Base-by-base conservation (phyloP, 306 rosid species). In the Quercus parvula region DNA sequence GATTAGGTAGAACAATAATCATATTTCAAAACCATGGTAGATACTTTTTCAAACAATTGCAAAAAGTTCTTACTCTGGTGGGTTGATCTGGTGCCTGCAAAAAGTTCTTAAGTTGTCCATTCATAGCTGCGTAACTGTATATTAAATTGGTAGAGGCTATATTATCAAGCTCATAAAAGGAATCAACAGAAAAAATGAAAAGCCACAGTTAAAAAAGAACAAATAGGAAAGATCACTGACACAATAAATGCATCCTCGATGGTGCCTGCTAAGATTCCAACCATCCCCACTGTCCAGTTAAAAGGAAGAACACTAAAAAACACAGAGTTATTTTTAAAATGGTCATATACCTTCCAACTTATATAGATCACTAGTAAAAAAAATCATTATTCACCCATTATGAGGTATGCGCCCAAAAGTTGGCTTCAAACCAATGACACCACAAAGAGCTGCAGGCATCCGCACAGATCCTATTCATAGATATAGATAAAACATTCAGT, bases 381-480 rank as follows among this genome's bases (percentile, higher is more conserved):
- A 73, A 78, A 20, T 41, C 75, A 75, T 54, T 83, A 71, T 81
- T 63, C 54, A 94, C 99, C 99, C 97, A 8, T 85, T 85, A 84
- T 90, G 95, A 82, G 97, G 90, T 77, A 91, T 79, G 28, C 99
- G 94, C 0, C 81, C 94, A 59, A 94, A 94, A 33, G 95, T 94
- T 58, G 97, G 97, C 85, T 94, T 92, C 56, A 94, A 84, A 83
- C 99, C 99, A 61, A 91, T 84, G 54, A 94, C 94, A 71, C 97
- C 99, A 75, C 99, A 94, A 75, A 94, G 97, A 70, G 99, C 82
- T 68, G 99, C 99, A 19, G 99, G 99, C 94, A 94, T 88, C 79
- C 99, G 83, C 75, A 92, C 97, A 75, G 99, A 94, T 79, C 99
- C 99, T 94, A 82, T 57, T 25, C 73, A 81, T 8, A 56, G 66